A percentile compares a stretch with the other conserved stretches of the same genome.
Evolutionary conservation across 2,329 filamentous ascomycete genomes (phyloP).

Genomic region (Colletotrichum falcatum): DNA sequence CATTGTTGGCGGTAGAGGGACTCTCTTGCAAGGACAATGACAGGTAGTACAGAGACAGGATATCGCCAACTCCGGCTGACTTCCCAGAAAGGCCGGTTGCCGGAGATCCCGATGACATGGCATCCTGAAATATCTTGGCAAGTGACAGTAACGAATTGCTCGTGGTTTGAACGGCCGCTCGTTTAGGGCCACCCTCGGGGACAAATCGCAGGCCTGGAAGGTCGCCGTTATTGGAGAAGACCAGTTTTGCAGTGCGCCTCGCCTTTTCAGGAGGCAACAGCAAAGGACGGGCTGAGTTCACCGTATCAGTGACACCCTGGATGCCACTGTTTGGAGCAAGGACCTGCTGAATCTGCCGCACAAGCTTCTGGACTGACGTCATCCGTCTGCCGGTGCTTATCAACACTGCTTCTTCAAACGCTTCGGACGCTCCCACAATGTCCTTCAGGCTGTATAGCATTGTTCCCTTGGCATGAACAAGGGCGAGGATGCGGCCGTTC

Average conservation of each 20-base stretch:
- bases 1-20: slow-evolving; percentile 97
- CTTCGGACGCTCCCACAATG: slow-evolving; percentile 81
- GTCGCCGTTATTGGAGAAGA: slow-evolving; percentile 81
- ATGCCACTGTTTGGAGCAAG: slow-evolving; percentile 60
- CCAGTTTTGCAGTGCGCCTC: slow-evolving; percentile 82
- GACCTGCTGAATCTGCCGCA: slow-evolving; percentile 80
- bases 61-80: slow-evolving; percentile 86
- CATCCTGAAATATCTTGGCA: slow-evolving; percentile 97
- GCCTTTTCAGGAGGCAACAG: slow-evolving; percentile 87
- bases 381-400: slow-evolving; percentile 83
- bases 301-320: slow-evolving; percentile 46
- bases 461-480: slow-evolving; percentile 98
- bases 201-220: slow-evolving; percentile 84
- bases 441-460: slow-evolving; percentile 94
- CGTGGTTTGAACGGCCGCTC: slow-evolving; percentile 88
- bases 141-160: slow-evolving; percentile 95
- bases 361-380: slow-evolving; percentile 80
- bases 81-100: slow-evolving; percentile 68
- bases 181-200: slow-evolving; percentile 76
- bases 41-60: slow-evolving; percentile 93
- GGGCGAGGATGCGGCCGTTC: slow-evolving; percentile 91
- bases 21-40: slow-evolving; percentile 95
- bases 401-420: slow-evolving; percentile 94
- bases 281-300: slow-evolving; percentile 63
- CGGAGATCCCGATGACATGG: slow-evolving; percentile 80